phyloP scores from a whole-genome alignment of 768 basidiomycete genomes.

The Lactarius trivialis region DNA sequence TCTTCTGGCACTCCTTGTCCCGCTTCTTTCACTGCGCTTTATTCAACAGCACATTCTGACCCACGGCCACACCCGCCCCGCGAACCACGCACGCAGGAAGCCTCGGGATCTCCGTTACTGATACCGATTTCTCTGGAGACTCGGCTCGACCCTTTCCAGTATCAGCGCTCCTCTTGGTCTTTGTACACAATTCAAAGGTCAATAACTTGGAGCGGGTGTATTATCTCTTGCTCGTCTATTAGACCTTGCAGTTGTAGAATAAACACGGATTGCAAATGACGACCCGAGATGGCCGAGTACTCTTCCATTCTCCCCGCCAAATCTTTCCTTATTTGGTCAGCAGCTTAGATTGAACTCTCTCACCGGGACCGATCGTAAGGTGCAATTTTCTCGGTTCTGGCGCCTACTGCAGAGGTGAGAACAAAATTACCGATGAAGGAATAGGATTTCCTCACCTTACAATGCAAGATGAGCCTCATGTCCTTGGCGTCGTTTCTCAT shows the following conservation, averaged over 20 bases:
- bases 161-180: neutral
- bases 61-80: slow-evolving; percentile 15
- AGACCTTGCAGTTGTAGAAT: neutral
- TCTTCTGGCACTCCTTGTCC: slow-evolving; percentile 1
- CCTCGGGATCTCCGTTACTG: slow-evolving; percentile 14
- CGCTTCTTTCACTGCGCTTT: neutral
- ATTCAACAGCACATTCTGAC: slow-evolving; percentile 5
- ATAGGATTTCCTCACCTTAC: neutral
- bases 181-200: neutral
- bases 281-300: slow-evolving; percentile 1
- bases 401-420: neutral
- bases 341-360: slow-evolving; percentile 11
- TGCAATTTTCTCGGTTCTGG: slow-evolving; percentile 5
- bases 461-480: neutral
- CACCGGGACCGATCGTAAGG: neutral
- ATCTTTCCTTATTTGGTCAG: slow-evolving; percentile 15
- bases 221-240: neutral
- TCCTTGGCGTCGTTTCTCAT: neutral
- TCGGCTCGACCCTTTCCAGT: neutral
- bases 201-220: neutral
- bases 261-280: neutral
- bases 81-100: slow-evolving; percentile 17
- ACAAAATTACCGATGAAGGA: neutral
- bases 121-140: neutral
- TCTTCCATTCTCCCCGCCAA: slow-evolving; percentile 13